A percentile compares a stretch with the other conserved stretches of the same genome.
phyloP scores from a whole-genome alignment of 768 basidiomycete species.

The Rhodotorula sphaerocarpa region DNA sequence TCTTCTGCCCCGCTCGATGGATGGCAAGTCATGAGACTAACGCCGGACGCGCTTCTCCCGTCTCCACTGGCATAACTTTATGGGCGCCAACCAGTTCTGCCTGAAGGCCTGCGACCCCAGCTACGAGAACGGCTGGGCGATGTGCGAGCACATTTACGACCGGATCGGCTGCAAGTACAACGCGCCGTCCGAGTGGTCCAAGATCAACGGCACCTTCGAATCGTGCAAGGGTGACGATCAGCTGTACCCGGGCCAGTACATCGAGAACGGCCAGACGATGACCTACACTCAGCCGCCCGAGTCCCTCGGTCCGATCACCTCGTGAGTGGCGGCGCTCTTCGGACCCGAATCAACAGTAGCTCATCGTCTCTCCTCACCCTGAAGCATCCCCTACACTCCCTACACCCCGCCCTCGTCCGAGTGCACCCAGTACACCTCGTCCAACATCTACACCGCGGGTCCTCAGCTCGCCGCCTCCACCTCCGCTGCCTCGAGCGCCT shows the following conservation, averaged over 20 bases:
- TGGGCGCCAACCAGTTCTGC: constrained; percentile 60
- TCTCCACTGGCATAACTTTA: constrained; percentile 53
- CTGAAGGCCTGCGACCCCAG: constrained; percentile 63
- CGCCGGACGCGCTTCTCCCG: not conserved
- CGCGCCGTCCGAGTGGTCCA: constrained; percentile 56
- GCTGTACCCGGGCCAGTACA: constrained; percentile 45
- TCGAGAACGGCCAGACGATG: not conserved
- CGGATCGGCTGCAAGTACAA: constrained; percentile 69
- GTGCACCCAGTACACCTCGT: constrained; percentile 38
- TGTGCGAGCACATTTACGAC: constrained; percentile 51
- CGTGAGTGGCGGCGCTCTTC: not conserved
- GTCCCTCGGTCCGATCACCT: constrained; percentile 32
- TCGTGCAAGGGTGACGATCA: constrained; percentile 61
- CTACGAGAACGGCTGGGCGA: constrained; percentile 44
- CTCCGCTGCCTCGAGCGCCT: not conserved
- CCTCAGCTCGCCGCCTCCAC: not conserved
- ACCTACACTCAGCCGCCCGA: constrained; percentile 38
- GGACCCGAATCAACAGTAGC: not conserved
- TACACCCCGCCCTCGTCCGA: constrained; percentile 38
- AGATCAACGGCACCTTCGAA: constrained; percentile 53
- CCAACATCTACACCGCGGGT: constrained; percentile 30
- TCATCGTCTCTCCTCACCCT: not conserved
- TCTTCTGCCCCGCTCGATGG: not conserved
- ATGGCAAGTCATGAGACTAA: not conserved
- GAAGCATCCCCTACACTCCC: constrained; percentile 39